Evolutionary conservation across 1,139 yeast species (phyloP), one percentile per base, ranked within the genome.

Genomic region (Suhomyces chickasaworum): DNA sequence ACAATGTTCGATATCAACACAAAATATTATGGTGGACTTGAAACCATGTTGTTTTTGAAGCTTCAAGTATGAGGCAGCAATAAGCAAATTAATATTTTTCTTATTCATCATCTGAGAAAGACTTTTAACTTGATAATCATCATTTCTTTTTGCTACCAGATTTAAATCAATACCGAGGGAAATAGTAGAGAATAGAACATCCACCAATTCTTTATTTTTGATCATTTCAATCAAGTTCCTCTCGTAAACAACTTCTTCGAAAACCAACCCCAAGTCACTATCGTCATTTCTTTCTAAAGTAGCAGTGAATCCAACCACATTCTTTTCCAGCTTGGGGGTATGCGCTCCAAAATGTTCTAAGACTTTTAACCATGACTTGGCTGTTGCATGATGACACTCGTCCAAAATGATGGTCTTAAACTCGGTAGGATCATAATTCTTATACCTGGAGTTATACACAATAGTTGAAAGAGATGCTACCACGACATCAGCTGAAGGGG

Each of bases 321-420:
- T 77, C 0, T 83, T 69, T 1, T 66, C 65, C 49, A 81, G 73
- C 0, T 69, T 62, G 0, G 69, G 49, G 1, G 61, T 58, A 40
- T 63, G 59, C 2, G 89, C 87, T 0, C 73, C 70, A 57, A 91
- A 83, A 55, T 87, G 75, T 4, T 71, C 61, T 44, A 89, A 64
- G 1, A 90, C 74, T 36, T 75, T 73, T 13, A 68, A 39, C 72
- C 93, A 93, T 0, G 91, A 75, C 12, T 65, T 59, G 0, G 97
- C 93, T 0, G 89, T 86, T 0, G 96, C 86, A 66, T 91, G 98
- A 58, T 91, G 99, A 41, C 97, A 96, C 61, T 91, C 99, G 64
- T 91, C 99, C 1, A 91, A 73, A 18, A 91, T 83, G 20, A 93
- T 80, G 27, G 90, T 73, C 58, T 89, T 86, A 66, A 79, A 85